Percentiles rank a stretch among this genome's conserved stretches.
phyloP scores from a whole-genome alignment of 164 flowering plant species.

The Piper betle region DNA sequence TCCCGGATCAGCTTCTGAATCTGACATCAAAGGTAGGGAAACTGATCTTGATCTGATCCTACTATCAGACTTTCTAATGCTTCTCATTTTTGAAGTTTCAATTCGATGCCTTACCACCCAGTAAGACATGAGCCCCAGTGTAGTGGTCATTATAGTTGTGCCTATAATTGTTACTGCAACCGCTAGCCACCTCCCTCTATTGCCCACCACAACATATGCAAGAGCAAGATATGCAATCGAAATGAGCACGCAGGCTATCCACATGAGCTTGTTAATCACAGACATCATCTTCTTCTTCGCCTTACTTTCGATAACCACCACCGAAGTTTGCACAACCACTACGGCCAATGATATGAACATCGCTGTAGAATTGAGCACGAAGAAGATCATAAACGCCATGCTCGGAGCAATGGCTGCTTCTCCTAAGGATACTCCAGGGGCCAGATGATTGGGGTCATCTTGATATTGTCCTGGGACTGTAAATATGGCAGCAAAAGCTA shows the following conservation, averaged over 20 bases:
- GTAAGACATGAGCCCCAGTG: conserved; percentile 75
- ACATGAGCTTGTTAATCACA: conserved; percentile 90
- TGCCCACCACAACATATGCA: conserved; percentile 70
- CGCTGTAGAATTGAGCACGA: conserved; percentile 75
- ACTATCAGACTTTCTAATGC: conserved; percentile 46
- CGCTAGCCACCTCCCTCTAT: conserved; percentile 58
- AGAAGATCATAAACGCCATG: conserved; percentile 53
- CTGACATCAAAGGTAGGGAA: conserved; percentile 43
- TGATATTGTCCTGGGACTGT: conserved; percentile 85
- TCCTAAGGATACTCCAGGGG: conserved; percentile 45
- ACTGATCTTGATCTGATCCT: conserved; percentile 30
- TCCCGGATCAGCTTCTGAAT: conserved; percentile 37
- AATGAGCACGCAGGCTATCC: conserved; percentile 80
- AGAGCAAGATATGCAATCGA: conserved; percentile 75
- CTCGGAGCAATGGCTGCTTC: conserved; percentile 64
- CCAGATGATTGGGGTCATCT: conserved; percentile 35
- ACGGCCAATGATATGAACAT: conserved; percentile 70
- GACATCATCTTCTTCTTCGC: conserved; percentile 96
- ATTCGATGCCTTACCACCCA: conserved; percentile 73
- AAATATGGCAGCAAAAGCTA: conserved; percentile 94
- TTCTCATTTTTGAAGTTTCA: conserved; percentile 50
- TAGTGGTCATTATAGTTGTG: conserved; percentile 56
- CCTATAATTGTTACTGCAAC: conserved; percentile 73
- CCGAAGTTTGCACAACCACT: conserved; percentile 84
- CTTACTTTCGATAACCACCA: conserved; percentile 87